phyloP scores from a whole-genome alignment of 257 asterid genomes.

The Craterostigma plantagineum region DNA sequence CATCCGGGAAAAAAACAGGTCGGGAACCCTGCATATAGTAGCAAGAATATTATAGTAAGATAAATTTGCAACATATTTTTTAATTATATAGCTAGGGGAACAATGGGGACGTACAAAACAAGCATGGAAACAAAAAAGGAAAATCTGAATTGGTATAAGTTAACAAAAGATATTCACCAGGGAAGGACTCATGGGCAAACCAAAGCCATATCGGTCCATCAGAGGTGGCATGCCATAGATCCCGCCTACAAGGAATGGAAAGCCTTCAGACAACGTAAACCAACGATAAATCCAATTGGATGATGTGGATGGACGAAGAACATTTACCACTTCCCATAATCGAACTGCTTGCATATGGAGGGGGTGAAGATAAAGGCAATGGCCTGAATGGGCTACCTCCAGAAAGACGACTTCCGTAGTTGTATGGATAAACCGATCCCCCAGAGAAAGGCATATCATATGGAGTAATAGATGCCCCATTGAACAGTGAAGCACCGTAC shows the following conservation, averaged over 20 bases:
- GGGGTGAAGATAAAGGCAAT: slow-evolving; percentile 35
- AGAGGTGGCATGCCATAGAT: slow-evolving; percentile 53
- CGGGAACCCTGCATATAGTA: slow-evolving; percentile 33
- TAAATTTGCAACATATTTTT: too few species aligned
- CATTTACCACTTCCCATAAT: slow-evolving; percentile 35
- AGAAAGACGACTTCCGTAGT: slow-evolving; percentile 44
- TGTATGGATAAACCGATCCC: slow-evolving; percentile 60
- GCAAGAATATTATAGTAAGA: too few species aligned
- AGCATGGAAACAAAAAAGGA: too few species aligned
- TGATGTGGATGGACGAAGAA: neutral
- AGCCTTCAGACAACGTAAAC: too few species aligned
- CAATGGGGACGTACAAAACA: too few species aligned
- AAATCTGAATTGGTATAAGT: neutral
- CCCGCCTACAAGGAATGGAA: slow-evolving; percentile 30
- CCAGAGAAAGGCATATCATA: slow-evolving; percentile 67
- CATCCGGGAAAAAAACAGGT: slow-evolving; percentile 44
- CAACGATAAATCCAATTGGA: too few species aligned
- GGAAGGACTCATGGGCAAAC: slow-evolving; percentile 39
- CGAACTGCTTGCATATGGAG: slow-evolving; percentile 47
- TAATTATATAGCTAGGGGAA: too few species aligned
- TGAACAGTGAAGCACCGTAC: slow-evolving; percentile 55
- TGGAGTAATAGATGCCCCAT: slow-evolving; percentile 45
- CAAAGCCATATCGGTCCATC: slow-evolving; percentile 49
- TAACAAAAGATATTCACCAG: slow-evolving; percentile 23
- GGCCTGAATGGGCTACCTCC: slow-evolving; percentile 60